Base-by-base conservation (phyloP, 2,329 filamentous ascomycete genomes). In the Trichoderma koningiopsis region DNA sequence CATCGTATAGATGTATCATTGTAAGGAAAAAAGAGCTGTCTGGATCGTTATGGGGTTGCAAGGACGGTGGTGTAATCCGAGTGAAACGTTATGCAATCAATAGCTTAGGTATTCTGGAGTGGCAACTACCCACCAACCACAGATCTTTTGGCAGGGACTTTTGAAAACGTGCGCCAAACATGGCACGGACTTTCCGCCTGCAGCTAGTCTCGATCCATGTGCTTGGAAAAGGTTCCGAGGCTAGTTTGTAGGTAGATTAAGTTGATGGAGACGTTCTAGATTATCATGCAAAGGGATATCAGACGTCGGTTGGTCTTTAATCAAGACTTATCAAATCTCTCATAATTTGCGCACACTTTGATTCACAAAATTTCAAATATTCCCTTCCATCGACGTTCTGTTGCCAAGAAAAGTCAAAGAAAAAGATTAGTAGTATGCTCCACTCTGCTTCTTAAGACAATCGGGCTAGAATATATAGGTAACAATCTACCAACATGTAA, bases 21-120 rank as follows among this genome's bases (percentile, higher is more conserved):
- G 10, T 16, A 22, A 24, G 11, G 29, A 19, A 33, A 27, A 40
- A 55, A 22, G 47, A 35, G 40, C 10, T 29, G 22, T 29, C 27
- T 49, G 61, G 27, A 63, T 33, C 33, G 24, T 31, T 11, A 65
- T 47, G 33, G 35, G n/a, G 33, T 27, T 55, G 19, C 33, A 13
- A 56, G 52, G 53, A 27, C 63, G 63, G 63, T 66, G 63, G 63
- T 66, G 53, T 66, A 66, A 66, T 66, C 24, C 53, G 11, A 24
- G 52, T 57, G 52, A 65, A 35, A 65, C 31, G 33, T 65, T 47
- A 43, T 65, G 62, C 62, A 37, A 65, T 65, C 52, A 47, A 65
- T n/a, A 65, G 62, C 13, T 35, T 47, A 56, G 33, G 52, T 57
- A 53, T 37, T 65, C 27, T 57, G 33, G 35, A 65, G 56, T 65